Percentiles rank a stretch among this genome's conserved stretches.
phyloP scores from a whole-genome alignment of 1,139 yeast species.

The Kluyveromyces sp. region DNA sequence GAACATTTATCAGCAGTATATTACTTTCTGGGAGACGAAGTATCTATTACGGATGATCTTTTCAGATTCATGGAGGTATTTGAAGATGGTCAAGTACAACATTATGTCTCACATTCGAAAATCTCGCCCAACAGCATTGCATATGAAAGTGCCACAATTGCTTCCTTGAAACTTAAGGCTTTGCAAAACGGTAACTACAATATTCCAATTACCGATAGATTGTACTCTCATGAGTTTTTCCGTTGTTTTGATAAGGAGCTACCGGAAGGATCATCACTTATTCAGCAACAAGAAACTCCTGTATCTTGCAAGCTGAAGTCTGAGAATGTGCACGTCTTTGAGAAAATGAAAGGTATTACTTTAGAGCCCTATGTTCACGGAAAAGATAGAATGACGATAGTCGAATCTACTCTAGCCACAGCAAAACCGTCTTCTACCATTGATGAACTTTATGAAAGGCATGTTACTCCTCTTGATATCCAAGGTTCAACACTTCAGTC shows the following conservation, averaged over 20 bases:
- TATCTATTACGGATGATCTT: constrained; percentile 42
- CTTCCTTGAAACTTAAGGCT: constrained; percentile 51
- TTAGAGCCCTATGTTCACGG: constrained; percentile 23
- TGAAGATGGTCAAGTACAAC: constrained; percentile 49
- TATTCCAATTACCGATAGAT: constrained; percentile 37
- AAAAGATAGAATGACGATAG: constrained; percentile 12
- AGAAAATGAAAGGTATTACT: constrained; percentile 16
- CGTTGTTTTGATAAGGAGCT: constrained; percentile 21
- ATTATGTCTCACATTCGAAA: constrained; percentile 64
- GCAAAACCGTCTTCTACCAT: neutral
- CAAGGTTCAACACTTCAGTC: constrained; percentile 31
- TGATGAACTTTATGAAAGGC: constrained; percentile 40
- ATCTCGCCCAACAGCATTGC: constrained; percentile 56
- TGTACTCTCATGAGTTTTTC: constrained; percentile 29
- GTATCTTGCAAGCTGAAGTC: constrained; percentile 12
- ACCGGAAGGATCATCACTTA: constrained; percentile 20
- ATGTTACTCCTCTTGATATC: constrained; percentile 16
- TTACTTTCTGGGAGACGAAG: constrained; percentile 64
- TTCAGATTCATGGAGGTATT: constrained; percentile 42
- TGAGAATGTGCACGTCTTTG: constrained; percentile 24
- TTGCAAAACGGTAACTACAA: constrained; percentile 48
- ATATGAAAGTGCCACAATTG: constrained; percentile 48
- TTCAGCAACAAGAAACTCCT: constrained; percentile 21
- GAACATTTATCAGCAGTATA: constrained; percentile 51
- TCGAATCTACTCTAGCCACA: neutral